Conservation (phyloP, 2,329 filamentous ascomycete species). For the Hymenoscyphus infarciens region DNA sequence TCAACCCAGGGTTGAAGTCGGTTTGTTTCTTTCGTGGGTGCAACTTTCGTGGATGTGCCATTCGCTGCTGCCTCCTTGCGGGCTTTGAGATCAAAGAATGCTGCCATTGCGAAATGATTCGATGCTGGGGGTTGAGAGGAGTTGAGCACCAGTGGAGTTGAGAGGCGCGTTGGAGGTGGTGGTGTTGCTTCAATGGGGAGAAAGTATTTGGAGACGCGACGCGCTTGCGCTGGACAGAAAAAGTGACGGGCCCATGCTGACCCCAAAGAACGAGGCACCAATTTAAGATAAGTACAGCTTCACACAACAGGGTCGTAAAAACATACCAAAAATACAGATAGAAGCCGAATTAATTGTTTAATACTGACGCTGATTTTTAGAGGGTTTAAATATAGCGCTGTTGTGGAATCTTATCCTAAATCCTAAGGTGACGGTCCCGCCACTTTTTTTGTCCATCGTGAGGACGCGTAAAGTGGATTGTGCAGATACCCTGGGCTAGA, state of each 20-base stretch:
- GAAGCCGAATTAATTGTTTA: too few species aligned
- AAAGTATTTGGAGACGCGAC: neutral
- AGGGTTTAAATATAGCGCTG: too few species aligned
- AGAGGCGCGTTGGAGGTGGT: neutral
- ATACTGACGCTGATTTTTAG: too few species aligned
- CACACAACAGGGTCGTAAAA: too few species aligned
- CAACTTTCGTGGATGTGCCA: conserved; percentile 60
- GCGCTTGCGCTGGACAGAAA: too few species aligned
- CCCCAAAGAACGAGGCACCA: too few species aligned
- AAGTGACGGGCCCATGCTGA: neutral
- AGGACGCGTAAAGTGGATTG: neutral
- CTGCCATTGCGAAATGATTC: conserved; percentile 58
- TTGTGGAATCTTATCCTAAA: too few species aligned
- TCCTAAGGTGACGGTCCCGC: too few species aligned
- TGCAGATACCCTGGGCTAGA: too few species aligned
- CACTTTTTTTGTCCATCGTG: too few species aligned
- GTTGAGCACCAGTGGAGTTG: neutral
- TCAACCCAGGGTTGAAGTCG: conserved; percentile 93
- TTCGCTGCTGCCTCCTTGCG: conserved; percentile 74
- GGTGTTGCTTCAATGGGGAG: neutral
- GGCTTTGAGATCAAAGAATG: conserved; percentile 94
- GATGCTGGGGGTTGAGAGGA: neutral
- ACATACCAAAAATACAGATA: too few species aligned
- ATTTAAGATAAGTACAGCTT: too few species aligned
- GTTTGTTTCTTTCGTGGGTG: conserved; percentile 59